Percentiles rank a stretch among this genome's conserved stretches.
Conservation (phyloP, 2,329 filamentous ascomycete genomes). For the Penicillium fuscoglaucum region DNA sequence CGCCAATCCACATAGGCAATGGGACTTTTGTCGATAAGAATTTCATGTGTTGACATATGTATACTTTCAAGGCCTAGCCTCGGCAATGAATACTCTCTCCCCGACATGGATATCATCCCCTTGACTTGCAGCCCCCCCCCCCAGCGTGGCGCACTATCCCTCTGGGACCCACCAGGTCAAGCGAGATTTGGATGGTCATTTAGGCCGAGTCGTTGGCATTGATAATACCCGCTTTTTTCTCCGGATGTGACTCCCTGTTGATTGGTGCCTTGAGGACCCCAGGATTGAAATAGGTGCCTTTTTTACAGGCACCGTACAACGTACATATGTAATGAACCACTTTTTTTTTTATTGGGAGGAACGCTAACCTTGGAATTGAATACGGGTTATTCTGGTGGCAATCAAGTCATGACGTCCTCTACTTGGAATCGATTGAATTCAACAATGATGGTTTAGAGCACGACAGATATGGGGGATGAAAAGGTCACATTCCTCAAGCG, state of each 20-base stretch:
- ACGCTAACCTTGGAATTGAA: not conserved
- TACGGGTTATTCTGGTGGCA: constrained; percentile 10
- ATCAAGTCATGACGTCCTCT: constrained; percentile 24
- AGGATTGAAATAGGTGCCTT: constrained; percentile 17
- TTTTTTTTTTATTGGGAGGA: not conserved
- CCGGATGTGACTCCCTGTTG: constrained; percentile 19
- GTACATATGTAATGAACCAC: not conserved
- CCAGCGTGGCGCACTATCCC: constrained; percentile 24
- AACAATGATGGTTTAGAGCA: not conserved
- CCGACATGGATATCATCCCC: constrained; percentile 11
- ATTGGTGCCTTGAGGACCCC: constrained; percentile 25
- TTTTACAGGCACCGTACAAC: constrained; percentile 1
- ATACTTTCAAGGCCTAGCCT: not conserved
- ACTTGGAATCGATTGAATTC: not conserved
- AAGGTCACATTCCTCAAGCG: not conserved
- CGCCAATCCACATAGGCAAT: not conserved
- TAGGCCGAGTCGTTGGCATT: constrained; percentile 18
- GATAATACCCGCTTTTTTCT: constrained; percentile 27
- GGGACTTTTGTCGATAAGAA: not conserved
- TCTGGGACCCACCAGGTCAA: constrained; percentile 25
- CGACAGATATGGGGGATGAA: not conserved
- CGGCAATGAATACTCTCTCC: not conserved
- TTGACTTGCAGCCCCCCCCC: constrained; percentile 22
- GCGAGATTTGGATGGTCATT: constrained; percentile 25
- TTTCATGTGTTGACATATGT: not conserved